phyloP scores from a whole-genome alignment of 108 stramenopile species.

The Aurantiochytrium sp. region DNA sequence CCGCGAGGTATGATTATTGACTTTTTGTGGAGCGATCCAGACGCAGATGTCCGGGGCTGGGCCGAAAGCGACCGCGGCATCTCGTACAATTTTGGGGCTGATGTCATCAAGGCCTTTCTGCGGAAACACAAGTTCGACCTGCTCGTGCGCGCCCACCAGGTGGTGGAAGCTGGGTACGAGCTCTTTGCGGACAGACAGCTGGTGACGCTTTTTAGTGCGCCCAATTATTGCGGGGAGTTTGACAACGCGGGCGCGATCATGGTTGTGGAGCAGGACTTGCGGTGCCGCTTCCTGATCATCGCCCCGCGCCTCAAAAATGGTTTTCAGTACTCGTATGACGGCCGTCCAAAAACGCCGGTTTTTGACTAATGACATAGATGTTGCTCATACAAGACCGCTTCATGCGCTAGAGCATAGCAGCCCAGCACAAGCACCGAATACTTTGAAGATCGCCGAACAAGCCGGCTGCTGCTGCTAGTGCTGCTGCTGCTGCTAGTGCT shows the following conservation, averaged over 20 bases:
- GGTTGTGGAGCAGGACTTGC: constrained; percentile 89
- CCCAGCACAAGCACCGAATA: too few relatives aligned
- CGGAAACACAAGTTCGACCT: constrained; percentile 93
- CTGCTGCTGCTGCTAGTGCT: too few relatives aligned
- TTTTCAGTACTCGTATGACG: background rate
- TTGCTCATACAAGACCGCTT: too few relatives aligned
- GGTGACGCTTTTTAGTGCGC: constrained; percentile 92
- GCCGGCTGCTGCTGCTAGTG: too few relatives aligned
- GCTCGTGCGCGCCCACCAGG: constrained; percentile 98
- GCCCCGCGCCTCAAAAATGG: background rate
- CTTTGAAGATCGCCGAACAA: too few relatives aligned
- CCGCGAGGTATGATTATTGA: constrained; percentile 96
- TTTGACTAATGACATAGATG: background rate
- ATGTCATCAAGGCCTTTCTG: constrained; percentile 92
- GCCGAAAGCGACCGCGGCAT: constrained; percentile 99
- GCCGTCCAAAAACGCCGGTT: background rate
- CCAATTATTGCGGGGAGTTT: constrained; percentile 98
- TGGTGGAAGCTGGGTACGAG: constrained; percentile 99
- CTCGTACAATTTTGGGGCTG: constrained; percentile 97
- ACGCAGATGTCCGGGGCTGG: constrained; percentile 98
- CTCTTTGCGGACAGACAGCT: constrained; percentile 93
- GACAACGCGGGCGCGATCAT: constrained; percentile 98
- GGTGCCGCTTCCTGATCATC: constrained; percentile 84
- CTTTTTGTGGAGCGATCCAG: constrained; percentile 96
- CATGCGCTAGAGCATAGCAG: too few relatives aligned